phyloP scores from a whole-genome alignment of 208 protist genomes.

The Naegleria gruberi region DNA sequence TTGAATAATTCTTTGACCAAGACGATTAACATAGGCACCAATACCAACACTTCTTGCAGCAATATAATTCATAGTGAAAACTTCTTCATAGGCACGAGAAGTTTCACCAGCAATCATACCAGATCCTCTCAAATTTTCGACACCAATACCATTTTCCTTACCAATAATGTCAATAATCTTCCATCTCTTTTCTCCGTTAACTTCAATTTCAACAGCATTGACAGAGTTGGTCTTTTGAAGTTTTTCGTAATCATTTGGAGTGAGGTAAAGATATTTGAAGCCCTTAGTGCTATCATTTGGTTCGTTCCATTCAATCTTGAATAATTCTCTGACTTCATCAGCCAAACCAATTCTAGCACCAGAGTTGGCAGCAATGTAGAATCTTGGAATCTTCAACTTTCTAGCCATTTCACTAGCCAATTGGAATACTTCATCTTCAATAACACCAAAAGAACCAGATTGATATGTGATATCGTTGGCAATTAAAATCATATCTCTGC shows the following conservation, averaged over 20 bases:
- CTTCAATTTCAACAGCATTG: constrained; percentile 38
- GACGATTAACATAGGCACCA: constrained; percentile 92
- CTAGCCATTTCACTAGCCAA: constrained; percentile 69
- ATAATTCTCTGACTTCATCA: constrained; percentile 77
- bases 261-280: constrained; percentile 89
- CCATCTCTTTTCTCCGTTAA: constrained; percentile 61
- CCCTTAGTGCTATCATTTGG: constrained; percentile 50
- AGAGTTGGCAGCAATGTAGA: constrained; percentile 93
- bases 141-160: constrained; percentile 81
- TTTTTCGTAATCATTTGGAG: constrained; percentile 63
- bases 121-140: constrained; percentile 93
- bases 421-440: constrained; percentile 86
- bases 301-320: constrained; percentile 77
- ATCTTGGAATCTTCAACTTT: constrained; percentile 71
- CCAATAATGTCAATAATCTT: constrained; percentile 83
- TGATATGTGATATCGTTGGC: constrained; percentile 95
- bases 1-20: constrained; percentile 91
- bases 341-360: constrained; percentile 91
- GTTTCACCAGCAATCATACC: constrained; percentile 93
- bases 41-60: constrained; percentile 93
- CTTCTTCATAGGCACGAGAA: constrained; percentile 86
- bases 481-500: constrained; percentile 78
- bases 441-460: constrained; percentile 87
- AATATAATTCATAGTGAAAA: constrained; percentile 92
- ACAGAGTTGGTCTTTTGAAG: constrained; percentile 36